phyloP scores from a whole-genome alignment of 2,329 filamentous ascomycete genomes.

The Aspergillus puulaauensis region DNA sequence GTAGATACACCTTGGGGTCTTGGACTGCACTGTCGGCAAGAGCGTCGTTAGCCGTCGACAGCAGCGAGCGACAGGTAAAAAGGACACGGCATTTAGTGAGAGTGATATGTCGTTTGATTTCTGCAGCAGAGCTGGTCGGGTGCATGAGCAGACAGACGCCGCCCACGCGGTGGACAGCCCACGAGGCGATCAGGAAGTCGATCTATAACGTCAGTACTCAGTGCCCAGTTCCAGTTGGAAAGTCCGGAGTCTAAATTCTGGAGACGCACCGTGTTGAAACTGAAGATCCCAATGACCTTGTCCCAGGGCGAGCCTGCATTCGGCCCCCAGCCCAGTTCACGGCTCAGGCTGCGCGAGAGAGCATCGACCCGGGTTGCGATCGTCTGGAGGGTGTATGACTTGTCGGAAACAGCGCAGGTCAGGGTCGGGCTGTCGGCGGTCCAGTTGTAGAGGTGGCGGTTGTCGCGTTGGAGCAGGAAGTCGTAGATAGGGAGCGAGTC shows the following conservation, averaged over 20 bases:
- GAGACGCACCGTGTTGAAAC: constrained; percentile 9
- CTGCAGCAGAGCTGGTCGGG: constrained; percentile 2
- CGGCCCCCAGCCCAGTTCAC: constrained; percentile 9
- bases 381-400: neutral
- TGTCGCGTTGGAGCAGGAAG: neutral
- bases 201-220: neutral
- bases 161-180: constrained; percentile 12
- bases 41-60: neutral
- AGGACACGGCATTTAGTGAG: neutral
- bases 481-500: neutral
- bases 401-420: neutral
- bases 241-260: neutral
- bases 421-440: neutral
- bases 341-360: constrained; percentile 6
- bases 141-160: constrained; percentile 12
- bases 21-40: neutral
- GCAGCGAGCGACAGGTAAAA: constrained; percentile 9
- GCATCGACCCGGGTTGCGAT: constrained; percentile 7
- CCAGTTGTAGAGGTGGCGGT: neutral
- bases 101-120: constrained; percentile 5
- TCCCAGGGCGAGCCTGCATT: constrained; percentile 8
- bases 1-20: neutral
- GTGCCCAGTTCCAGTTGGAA: no score
- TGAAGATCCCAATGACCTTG: constrained; percentile 12
- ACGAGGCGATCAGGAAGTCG: constrained; percentile 8